Conservation (phyloP, 179 eudicot genomes). For the Silene noctiflora region DNA sequence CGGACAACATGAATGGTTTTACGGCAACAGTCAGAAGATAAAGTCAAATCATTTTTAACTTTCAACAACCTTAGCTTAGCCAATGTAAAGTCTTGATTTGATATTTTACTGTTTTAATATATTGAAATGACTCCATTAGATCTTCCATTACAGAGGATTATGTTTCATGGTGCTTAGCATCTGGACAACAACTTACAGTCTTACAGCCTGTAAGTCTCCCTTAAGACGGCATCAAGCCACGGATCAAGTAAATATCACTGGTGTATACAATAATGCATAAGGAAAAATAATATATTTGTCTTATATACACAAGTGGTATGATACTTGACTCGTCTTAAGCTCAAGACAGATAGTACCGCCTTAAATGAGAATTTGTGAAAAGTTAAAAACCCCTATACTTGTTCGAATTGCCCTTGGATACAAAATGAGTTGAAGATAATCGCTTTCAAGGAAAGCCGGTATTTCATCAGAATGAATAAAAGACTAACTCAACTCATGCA, state of each 20-base stretch:
- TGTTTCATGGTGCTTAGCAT: conserved; percentile 9
- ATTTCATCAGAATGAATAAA: neutral
- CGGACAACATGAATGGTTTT: neutral
- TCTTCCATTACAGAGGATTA: neutral
- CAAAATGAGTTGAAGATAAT: neutral
- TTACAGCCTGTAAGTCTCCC: too few relatives aligned
- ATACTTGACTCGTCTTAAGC: too few relatives aligned
- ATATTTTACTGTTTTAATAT: conserved; percentile 4
- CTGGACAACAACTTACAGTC: neutral
- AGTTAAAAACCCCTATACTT: too few relatives aligned
- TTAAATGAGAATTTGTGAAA: too few relatives aligned
- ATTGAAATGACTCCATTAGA: neutral
- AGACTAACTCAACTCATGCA: neutral
- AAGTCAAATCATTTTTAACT: conserved; percentile 10
- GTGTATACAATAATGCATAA: too few relatives aligned
- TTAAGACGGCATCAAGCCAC: too few relatives aligned
- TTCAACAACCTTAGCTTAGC: neutral
- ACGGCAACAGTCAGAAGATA: neutral
- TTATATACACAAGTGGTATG: too few relatives aligned
- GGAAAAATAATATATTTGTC: too few relatives aligned
- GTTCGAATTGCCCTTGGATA: neutral
- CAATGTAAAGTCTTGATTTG: conserved; percentile 2
- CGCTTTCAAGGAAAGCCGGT: neutral
- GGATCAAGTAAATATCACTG: too few relatives aligned
- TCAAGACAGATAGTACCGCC: too few relatives aligned